Conservation (phyloP, 2,329 filamentous ascomycete genomes). For the Verticillium nonalfalfae region DNA sequence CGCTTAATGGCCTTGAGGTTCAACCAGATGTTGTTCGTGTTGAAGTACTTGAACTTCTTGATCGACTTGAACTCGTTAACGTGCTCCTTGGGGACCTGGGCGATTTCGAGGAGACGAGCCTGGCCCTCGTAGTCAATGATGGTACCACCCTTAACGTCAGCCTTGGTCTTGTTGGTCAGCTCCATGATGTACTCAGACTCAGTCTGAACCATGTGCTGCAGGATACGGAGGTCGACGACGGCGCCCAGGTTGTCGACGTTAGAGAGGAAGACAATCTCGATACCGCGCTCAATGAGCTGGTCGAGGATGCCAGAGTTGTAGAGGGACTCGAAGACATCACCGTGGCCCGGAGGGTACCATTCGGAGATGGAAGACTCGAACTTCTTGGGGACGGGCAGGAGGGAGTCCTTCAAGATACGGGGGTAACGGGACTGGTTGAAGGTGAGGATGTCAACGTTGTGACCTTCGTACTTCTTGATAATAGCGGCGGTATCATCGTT, state of each 20-base stretch:
- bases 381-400: conserved; percentile 89
- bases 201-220: conserved; percentile 99
- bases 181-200: conserved; percentile 99
- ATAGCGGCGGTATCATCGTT: conserved; percentile 96
- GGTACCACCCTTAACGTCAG: conserved; percentile 99
- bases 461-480: conserved; percentile 99
- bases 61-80: conserved; percentile 99
- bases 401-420: conserved; percentile 95
- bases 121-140: conserved; percentile 99
- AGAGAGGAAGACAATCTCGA: conserved; percentile 97
- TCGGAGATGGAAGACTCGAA: conserved; percentile 83
- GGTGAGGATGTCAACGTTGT: conserved; percentile 98
- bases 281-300: conserved; percentile 88
- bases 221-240: conserved; percentile 93
- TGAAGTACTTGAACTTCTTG: conserved; percentile 99
- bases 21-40: conserved; percentile 99
- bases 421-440: conserved; percentile 99
- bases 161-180: conserved; percentile 99
- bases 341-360: conserved; percentile 98
- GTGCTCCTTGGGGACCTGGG: conserved; percentile 99
- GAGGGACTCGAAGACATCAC: conserved; percentile 98
- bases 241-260: conserved; percentile 98
- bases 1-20: conserved; percentile 97
- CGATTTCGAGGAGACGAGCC: conserved; percentile 94
- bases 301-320: conserved; percentile 99